phyloP scores from a whole-genome alignment of 331 rosid genomes.

The Arachis monticola region DNA sequence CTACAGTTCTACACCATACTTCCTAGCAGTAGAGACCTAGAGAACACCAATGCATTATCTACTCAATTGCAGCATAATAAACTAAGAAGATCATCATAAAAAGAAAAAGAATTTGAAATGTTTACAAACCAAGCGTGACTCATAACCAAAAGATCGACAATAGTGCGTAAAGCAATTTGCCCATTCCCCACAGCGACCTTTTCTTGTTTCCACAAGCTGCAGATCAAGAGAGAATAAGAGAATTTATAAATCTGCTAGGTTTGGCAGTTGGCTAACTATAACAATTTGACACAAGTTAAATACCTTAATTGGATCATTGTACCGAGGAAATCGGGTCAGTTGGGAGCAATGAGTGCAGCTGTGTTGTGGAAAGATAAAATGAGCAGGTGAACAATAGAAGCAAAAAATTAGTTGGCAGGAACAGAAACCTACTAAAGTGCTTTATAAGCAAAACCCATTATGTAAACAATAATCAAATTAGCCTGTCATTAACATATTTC shows the following conservation, averaged over 20 bases:
- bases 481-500: slow-evolving; percentile 14
- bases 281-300: slow-evolving; percentile 17
- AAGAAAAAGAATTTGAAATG: slow-evolving; percentile 18
- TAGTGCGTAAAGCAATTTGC: slow-evolving; percentile 95
- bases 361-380: slow-evolving; percentile 38
- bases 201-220: slow-evolving; percentile 94
- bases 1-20: not conserved
- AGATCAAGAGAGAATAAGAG: slow-evolving; percentile 30
- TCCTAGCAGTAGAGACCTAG: slow-evolving; percentile 11
- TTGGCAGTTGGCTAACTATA: slow-evolving; percentile 6
- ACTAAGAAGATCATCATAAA: slow-evolving; percentile 31
- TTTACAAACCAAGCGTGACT: slow-evolving; percentile 79
- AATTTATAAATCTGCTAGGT: slow-evolving; percentile 27
- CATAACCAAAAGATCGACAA: slow-evolving; percentile 94
- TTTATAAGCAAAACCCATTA: slow-evolving; percentile 33
- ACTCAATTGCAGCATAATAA: slow-evolving; percentile 30
- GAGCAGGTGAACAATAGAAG: slow-evolving; percentile 33
- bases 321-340: slow-evolving; percentile 85
- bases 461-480: slow-evolving; percentile 17
- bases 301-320: slow-evolving; percentile 91
- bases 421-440: slow-evolving; percentile 14
- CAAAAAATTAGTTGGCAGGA: slow-evolving; percentile 17
- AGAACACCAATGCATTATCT: slow-evolving; percentile 6
- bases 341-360: slow-evolving; percentile 69
- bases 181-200: slow-evolving; percentile 99